Base-by-base conservation (phyloP, 2,329 filamentous ascomycete species). In the Fusarium secorum region DNA sequence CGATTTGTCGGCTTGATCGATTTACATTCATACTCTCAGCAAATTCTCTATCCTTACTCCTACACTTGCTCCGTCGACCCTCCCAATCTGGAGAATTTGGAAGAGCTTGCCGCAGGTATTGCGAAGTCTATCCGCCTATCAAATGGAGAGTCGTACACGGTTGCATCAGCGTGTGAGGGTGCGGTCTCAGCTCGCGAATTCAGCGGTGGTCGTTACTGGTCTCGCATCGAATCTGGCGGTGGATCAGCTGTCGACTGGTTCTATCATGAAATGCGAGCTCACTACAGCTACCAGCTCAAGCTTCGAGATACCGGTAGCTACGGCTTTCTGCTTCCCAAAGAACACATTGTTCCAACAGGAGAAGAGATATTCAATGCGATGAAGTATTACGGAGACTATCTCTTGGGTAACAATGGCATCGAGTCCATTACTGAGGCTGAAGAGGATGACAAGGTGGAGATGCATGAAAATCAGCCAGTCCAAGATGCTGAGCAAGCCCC, bases 191-290 rank as follows among this genome's bases (percentile, higher is more conserved):
- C 70, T 7, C 68, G 71, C 20, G 75, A 76, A 77, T 61, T 73
- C 59, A 64, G 62, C 5, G 68, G 60, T 3, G 62, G 73, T 11
- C 66, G 70, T 26, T 60, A 68, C 30, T 75, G 73, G 73, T 72
- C 78, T 6, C 84, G 89, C 41, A 88, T 95, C 68, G 93, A 96
- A 78, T 88, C 88, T 1, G 89, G 91, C 7, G 95, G 95, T 41
- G 95, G 95, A 5, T 95, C 93, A 52, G 93, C 93, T 3, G 89
- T 98, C 44, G 96, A 98, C 81, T 98, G 93, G 90, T 97, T 99
- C 81, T 97, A 97, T 79, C 93, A 97, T 74, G 92, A 97, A 75
- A 82, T 98, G 67, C 85, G 87, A 49, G 93, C 95, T 22, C 90
- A 89, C 69, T 97, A 93, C 79, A 93, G 94, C 64, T 98, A 97